phyloP scores from a whole-genome alignment of 2,329 filamentous ascomycete species.

The Podosphaera fusca region DNA sequence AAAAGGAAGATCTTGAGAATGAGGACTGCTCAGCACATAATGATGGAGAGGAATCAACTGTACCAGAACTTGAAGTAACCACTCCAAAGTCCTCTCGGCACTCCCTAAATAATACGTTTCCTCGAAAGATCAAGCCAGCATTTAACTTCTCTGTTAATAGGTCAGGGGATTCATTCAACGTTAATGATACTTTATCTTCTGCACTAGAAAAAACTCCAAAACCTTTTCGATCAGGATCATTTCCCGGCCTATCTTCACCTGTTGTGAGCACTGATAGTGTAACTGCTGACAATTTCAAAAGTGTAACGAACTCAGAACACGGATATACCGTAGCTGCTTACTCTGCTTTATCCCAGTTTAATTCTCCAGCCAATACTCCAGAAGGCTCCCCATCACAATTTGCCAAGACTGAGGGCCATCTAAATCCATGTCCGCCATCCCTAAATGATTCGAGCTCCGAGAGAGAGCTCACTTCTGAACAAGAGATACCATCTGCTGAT shows the following conservation, averaged over 20 bases:
- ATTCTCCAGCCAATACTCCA: constrained; percentile 26
- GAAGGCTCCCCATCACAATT: constrained; percentile 20
- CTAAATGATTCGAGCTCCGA: constrained; percentile 24
- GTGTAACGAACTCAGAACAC: constrained; percentile 29
- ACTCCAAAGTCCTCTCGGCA: not conserved
- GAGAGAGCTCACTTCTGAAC: constrained; percentile 14
- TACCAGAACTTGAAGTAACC: constrained; percentile 18
- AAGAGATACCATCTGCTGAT: constrained; percentile 13
- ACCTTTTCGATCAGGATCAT: constrained; percentile 35
- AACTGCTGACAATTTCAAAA: constrained; percentile 39
- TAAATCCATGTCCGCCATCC: constrained; percentile 27
- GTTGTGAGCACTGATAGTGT: constrained; percentile 42
- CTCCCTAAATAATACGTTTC: constrained; percentile 23
- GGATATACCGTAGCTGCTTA: constrained; percentile 44
- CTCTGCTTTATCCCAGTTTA: constrained; percentile 32
- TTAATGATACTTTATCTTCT: constrained; percentile 23
- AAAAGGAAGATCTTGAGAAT: constrained; percentile 25
- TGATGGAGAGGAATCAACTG: constrained; percentile 18
- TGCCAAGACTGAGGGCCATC: constrained; percentile 19
- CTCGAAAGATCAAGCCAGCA: constrained; percentile 20
- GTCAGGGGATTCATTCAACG: constrained; percentile 23
- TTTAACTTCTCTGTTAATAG: constrained; percentile 3
- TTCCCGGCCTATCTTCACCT: constrained; percentile 37
- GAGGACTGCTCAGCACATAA: constrained; percentile 11
- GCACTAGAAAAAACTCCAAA: constrained; percentile 24